Evolutionary conservation across 2,329 filamentous ascomycete genomes (phyloP).

Genomic region (Fusarium sp.): DNA sequence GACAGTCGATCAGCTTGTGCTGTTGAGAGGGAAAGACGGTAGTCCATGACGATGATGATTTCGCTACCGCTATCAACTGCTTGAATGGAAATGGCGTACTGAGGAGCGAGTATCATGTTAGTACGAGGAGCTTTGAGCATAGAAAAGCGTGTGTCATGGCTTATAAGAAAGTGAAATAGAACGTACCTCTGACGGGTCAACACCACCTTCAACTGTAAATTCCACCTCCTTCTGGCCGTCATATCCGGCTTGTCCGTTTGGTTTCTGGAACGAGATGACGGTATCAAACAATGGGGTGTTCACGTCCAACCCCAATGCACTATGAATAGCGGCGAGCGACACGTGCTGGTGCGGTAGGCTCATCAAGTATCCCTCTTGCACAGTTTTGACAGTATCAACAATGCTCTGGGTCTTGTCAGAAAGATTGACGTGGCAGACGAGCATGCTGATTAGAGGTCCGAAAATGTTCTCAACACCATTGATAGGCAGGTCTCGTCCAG

Average conservation of each 20-base stretch:
- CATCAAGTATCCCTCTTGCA: slow-evolving; percentile 3
- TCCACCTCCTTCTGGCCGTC: neutral
- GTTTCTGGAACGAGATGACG: slow-evolving; percentile 13
- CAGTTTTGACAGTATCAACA: neutral
- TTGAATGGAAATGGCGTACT: slow-evolving; percentile 17
- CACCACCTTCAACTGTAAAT: slow-evolving; percentile 7
- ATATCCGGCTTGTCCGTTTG: neutral
- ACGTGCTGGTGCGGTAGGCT: slow-evolving; percentile 10
- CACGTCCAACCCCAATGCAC: slow-evolving; percentile 1
- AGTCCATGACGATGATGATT: slow-evolving; percentile 1
- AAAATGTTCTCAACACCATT: slow-evolving; percentile 1
- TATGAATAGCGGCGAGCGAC: slow-evolving; percentile 6
- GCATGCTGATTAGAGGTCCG: slow-evolving; percentile 11
- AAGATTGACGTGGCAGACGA: slow-evolving; percentile 10
- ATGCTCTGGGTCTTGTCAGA: slow-evolving; percentile 4
- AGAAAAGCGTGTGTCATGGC: neutral
- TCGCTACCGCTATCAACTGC: neutral
- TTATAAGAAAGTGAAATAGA: neutral
- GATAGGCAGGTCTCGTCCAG: slow-evolving; percentile 1
- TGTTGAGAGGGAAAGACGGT: neutral
- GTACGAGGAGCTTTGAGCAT: too few species aligned
- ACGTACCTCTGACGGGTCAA: slow-evolving; percentile 16
- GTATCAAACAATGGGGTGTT: slow-evolving; percentile 9
- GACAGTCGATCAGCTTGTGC: slow-evolving; percentile 3
- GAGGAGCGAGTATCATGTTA: too few species aligned